These are phyloP conservation scores for Taphrina flavorubra DNA, from an alignment of 1,139 yeast species.

Conservation along the genomic window DNA sequence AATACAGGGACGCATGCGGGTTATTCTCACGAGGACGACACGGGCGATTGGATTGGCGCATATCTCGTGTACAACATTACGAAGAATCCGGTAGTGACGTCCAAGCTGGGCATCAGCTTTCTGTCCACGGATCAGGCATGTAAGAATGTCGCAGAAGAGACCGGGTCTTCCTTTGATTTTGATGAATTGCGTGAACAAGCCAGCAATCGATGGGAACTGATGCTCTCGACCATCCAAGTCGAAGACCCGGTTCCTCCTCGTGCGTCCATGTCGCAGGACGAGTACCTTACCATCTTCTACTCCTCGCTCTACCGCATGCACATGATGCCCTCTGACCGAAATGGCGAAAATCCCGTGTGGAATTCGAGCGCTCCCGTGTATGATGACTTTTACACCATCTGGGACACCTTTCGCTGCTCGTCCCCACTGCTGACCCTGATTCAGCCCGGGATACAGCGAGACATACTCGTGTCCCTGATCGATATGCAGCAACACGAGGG, in stretches of 20 bases:
- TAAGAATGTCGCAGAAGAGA: slow-evolving; percentile 15
- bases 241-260: slow-evolving; percentile 24
- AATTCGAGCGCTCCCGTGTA: slow-evolving; percentile 21
- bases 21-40: slow-evolving; percentile 28
- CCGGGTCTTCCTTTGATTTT: slow-evolving; percentile 28
- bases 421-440: slow-evolving; percentile 31
- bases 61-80: slow-evolving; percentile 34
- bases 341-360: slow-evolving; percentile 35
- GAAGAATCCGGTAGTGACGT: slow-evolving; percentile 22
- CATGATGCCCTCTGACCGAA: slow-evolving; percentile 32
- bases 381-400: slow-evolving; percentile 37
- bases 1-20: slow-evolving; percentile 38
- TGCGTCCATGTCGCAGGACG: slow-evolving; percentile 7
- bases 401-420: slow-evolving; percentile 39
- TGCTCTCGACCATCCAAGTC: slow-evolving; percentile 15
- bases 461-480: slow-evolving; percentile 22
- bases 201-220: slow-evolving; percentile 6
- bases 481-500: slow-evolving; percentile 39
- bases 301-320: slow-evolving; percentile 38
- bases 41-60: slow-evolving; percentile 39
- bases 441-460: slow-evolving; percentile 29
- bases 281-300: slow-evolving; percentile 28
- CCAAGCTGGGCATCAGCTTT: slow-evolving; percentile 35
- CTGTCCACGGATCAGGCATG: slow-evolving; percentile 27
- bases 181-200: slow-evolving; percentile 4